Evolutionary conservation across 441 rosid genomes (phyloP), one percentile per base, ranked within the genome.

Genomic region (Aleurites moluccanus): DNA sequence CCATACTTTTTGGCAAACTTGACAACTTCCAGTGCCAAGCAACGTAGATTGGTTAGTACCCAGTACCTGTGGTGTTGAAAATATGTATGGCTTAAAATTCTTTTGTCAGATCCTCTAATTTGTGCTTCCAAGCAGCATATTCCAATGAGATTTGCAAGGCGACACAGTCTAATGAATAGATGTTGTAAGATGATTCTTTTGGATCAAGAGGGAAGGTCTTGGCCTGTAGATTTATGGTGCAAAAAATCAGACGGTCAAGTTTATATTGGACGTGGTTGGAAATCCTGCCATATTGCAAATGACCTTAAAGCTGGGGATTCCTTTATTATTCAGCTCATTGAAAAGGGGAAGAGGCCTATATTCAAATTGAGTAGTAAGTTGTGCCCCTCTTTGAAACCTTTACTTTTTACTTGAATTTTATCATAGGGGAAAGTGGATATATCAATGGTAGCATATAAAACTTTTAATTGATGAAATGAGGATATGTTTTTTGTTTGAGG

Each of bases 221-320:
- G 70, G 70, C 79, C 74, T 23, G 69, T 50, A 52, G 5, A 10
- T 15, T 56, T 61, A 40, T 28, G 42, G 30, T 3, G 3, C 62
- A 52, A 21, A 40, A 63, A 15, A 9, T 52, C 28, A 10, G 27
- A 25, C 13, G 11, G 10, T 30, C 18, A n/a, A 38, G 45, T n/a
- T 42, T 55, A 20, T 70, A 63, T 76, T 64, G 57, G 65, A 23
- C 15, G 64, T 15, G 74, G 71, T 42, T 76, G 79, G 79, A 64
- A 1, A 1, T 16, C 23, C 47, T 76, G 66, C 42, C 52, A 70
- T 4, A 20, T 0, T 63, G 74, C 59, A 13, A 63, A 76, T 70
- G 3, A 21, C 55, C 69, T 70, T 55, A 28, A 63, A 61, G 15
- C 15, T 16, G 79, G 79, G 16, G 70, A 70, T 13, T 35, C 65